Conservation (phyloP, 371 early-diverging fungal species). For the Mucor saturninus region DNA sequence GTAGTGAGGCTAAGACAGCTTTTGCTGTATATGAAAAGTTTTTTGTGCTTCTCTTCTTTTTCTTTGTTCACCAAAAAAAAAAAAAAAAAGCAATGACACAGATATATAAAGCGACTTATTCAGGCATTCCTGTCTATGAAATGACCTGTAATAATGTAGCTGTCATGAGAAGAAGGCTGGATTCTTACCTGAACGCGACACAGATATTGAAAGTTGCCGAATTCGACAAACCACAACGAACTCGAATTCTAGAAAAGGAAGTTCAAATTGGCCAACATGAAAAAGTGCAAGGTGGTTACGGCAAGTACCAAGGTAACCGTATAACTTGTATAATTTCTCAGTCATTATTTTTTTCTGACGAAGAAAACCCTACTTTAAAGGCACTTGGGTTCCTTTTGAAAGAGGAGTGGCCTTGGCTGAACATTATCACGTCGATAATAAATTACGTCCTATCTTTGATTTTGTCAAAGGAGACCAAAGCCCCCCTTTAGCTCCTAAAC, state of each 20-base stretch:
- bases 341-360: not conserved
- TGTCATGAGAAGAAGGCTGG: slow-evolving; percentile 86
- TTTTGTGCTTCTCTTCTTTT: not conserved
- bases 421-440: slow-evolving; percentile 42
- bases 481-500: slow-evolving; percentile 57
- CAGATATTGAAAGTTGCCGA: slow-evolving; percentile 94
- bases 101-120: slow-evolving; percentile 79
- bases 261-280: slow-evolving; percentile 83
- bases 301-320: slow-evolving; percentile 92
- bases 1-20: too few species aligned
- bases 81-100: slow-evolving; percentile 14
- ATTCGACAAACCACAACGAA: slow-evolving; percentile 87
- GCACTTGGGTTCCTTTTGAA: slow-evolving; percentile 78
- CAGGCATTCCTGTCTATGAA: slow-evolving; percentile 92
- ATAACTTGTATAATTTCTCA: not conserved
- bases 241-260: slow-evolving; percentile 88
- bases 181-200: slow-evolving; percentile 91
- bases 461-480: slow-evolving; percentile 36
- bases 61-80: not conserved
- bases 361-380: slow-evolving; percentile 19
- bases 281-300: slow-evolving; percentile 95
- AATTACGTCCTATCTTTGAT: slow-evolving; percentile 23
- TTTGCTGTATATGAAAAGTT: too few species aligned
- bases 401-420: slow-evolving; percentile 72
- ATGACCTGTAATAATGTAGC: slow-evolving; percentile 82